A percentile compares a stretch with the other conserved stretches of the same genome.
Conservation (phyloP, 179 eudicot genomes). For the Amaranthus tricolor region DNA sequence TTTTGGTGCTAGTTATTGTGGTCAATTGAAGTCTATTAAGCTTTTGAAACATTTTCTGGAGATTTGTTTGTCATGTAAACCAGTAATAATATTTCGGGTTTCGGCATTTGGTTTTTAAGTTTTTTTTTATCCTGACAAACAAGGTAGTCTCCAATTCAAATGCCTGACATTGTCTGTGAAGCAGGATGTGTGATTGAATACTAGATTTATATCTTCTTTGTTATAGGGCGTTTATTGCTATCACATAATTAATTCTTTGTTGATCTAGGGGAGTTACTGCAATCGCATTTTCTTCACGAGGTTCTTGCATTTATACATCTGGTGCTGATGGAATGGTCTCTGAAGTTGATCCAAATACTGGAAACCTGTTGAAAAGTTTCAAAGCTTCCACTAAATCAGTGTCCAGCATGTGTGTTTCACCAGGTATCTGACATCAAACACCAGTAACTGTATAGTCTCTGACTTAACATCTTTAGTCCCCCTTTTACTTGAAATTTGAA, state of each 20-base stretch:
- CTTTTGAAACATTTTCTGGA: not conserved
- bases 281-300: slow-evolving; percentile 52
- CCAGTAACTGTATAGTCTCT: not conserved
- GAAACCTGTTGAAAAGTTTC: slow-evolving; percentile 72
- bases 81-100: no score
- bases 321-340: slow-evolving; percentile 94
- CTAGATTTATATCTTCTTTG: slow-evolving; percentile 1
- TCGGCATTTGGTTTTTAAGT: no score
- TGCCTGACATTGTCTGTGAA: not conserved
- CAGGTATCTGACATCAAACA: slow-evolving; percentile 44
- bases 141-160: not conserved
- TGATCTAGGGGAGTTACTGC: slow-evolving; percentile 79
- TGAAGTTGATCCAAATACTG: slow-evolving; percentile 70
- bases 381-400: slow-evolving; percentile 82
- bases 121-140: no score
- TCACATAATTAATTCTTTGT: slow-evolving; percentile 33
- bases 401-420: slow-evolving; percentile 79
- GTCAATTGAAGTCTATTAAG: not conserved
- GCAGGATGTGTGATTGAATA: not conserved
- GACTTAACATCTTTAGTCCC: not conserved
- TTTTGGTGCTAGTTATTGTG: not conserved
- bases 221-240: slow-evolving; percentile 77
- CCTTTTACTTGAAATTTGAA: slow-evolving; percentile 1
- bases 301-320: slow-evolving; percentile 65
- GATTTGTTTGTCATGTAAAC: not conserved